A percentile compares a stretch with the other conserved stretches of the same genome.
phyloP scores from a whole-genome alignment of 257 asterid genomes.

The Petunia axillaris region DNA sequence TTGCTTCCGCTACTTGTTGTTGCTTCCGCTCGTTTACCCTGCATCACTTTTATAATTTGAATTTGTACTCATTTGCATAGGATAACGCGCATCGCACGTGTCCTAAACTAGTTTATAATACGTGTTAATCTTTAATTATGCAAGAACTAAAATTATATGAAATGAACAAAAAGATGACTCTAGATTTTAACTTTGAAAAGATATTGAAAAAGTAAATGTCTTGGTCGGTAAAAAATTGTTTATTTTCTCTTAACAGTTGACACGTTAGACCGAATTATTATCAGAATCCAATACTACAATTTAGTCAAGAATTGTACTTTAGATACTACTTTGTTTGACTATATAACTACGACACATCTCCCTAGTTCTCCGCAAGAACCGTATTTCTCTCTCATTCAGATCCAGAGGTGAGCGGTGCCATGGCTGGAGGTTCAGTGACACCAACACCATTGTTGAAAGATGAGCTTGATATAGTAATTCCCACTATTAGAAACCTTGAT shows the following conservation, averaged over 20 bases:
- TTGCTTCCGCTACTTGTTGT: too few relatives aligned
- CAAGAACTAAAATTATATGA: too few relatives aligned
- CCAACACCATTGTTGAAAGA: conserved; percentile 31
- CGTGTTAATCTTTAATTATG: too few relatives aligned
- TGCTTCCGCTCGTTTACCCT: too few relatives aligned
- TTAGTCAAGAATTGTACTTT: background rate
- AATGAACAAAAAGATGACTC: background rate
- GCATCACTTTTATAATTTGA: too few relatives aligned
- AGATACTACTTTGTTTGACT: background rate
- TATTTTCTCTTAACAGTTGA: background rate
- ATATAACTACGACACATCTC: background rate
- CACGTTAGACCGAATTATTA: background rate
- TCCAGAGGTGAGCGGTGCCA: background rate
- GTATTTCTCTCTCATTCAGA: background rate
- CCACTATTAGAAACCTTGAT: conserved; percentile 31
- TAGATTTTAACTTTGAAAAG: background rate
- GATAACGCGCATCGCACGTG: too few relatives aligned
- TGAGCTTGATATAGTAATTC: conserved; percentile 31
- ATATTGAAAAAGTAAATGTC: too few relatives aligned
- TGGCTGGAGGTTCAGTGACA: background rate
- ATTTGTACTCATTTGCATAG: too few relatives aligned
- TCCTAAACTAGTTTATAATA: too few relatives aligned
- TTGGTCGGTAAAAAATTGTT: background rate
- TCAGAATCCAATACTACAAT: background rate
- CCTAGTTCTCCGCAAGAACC: background rate